Evolutionary conservation across 2,329 filamentous ascomycete genomes (phyloP), one percentile per base, ranked within the genome.

Genomic region (Beauveria rudraprayagi): DNA sequence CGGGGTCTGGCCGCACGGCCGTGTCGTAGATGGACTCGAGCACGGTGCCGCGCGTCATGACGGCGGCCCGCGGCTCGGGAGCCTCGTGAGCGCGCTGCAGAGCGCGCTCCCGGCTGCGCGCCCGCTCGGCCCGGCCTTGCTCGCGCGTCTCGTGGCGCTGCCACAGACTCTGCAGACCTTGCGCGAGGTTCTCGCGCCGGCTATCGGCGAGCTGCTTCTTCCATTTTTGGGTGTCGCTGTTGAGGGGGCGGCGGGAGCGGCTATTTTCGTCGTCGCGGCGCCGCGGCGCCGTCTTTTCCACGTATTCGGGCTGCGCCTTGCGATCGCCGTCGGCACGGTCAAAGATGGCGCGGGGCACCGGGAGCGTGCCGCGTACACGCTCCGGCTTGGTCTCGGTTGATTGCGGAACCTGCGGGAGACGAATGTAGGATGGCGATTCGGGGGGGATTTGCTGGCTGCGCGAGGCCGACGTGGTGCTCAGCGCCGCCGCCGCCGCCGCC

Each of bases 391-490:
- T 71, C 66, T 83, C 78, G 37, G 83, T 80, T 56, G 87, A 85
- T 72, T 96, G 91, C n/a, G 85, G 82, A 54, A 89, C 83, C 66
- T 81, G 80, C 53, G 92, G 93, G 60, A 97, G 80, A 66, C 91
- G 86, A 76, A 97, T 89, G 78, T 89, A 97, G 65, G 84, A 83
- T 52, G 94, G 93, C 41, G 92, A 96, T 72, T 97, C 90, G 54
- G 94, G 93, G 19, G 88, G 88, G 65, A 5, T 11, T 34, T 34
- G 30, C 10, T 84, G 79, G 55, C 76, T 75, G 70, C 71, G 61
- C 69, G 75, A 73, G 52, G 72, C 65, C 56, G 70, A 65, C 24
- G 72, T 65, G 26, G 72, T 72, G 8, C 70, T 71, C 24, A 73
- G 74, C 62, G 76, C 72, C 40, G 30, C 30, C 62, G 76, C 72